phyloP scores from a whole-genome alignment of 2,329 filamentous ascomycete genomes.

The Xylariaceae sp. region DNA sequence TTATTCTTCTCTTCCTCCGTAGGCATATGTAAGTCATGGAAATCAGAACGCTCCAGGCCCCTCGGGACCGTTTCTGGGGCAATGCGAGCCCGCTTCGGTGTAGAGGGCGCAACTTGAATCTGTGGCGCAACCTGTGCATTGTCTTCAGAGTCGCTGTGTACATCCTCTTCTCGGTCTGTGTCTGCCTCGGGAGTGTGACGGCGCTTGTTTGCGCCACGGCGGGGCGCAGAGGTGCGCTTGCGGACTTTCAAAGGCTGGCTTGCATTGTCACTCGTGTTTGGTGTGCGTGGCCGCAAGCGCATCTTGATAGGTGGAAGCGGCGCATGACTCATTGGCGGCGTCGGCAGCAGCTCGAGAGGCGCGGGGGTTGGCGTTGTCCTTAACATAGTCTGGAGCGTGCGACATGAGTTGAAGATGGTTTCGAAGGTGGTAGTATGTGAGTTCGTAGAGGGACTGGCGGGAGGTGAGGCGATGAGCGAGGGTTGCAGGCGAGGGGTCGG shows the following conservation, averaged over 20 bases:
- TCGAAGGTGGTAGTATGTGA: slow-evolving; percentile 42
- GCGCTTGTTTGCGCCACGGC: slow-evolving; percentile 50
- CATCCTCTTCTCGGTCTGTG: slow-evolving; percentile 37
- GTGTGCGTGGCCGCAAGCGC: slow-evolving; percentile 46
- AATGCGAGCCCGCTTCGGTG: slow-evolving; percentile 56
- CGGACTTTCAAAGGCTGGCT: slow-evolving; percentile 44
- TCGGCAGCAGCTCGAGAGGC: slow-evolving; percentile 42
- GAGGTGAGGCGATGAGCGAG: slow-evolving; percentile 53
- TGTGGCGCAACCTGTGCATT: slow-evolving; percentile 22
- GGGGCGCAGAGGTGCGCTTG: slow-evolving; percentile 41
- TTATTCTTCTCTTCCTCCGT: slow-evolving; percentile 27
- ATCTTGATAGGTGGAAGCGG: slow-evolving; percentile 45
- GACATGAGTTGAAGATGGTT: slow-evolving; percentile 56
- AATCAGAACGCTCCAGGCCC: slow-evolving; percentile 54
- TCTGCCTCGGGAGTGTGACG: slow-evolving; percentile 46
- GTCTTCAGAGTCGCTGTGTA: slow-evolving; percentile 37
- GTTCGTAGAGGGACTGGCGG: slow-evolving; percentile 49
- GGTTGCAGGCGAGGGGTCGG: slow-evolving; percentile 42
- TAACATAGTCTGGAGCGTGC: slow-evolving; percentile 56
- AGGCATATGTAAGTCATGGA: slow-evolving; percentile 44
- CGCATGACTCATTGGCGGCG: slow-evolving; percentile 51
- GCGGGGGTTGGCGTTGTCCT: slow-evolving; percentile 34
- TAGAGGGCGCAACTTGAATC: slow-evolving; percentile 38
- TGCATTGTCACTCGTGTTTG: slow-evolving; percentile 31
- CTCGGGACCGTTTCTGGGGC: slow-evolving; percentile 57